Base-by-base conservation (phyloP, 1,284 basidiomycete genomes). In the Sporisorium iseilematis-ciliati region DNA sequence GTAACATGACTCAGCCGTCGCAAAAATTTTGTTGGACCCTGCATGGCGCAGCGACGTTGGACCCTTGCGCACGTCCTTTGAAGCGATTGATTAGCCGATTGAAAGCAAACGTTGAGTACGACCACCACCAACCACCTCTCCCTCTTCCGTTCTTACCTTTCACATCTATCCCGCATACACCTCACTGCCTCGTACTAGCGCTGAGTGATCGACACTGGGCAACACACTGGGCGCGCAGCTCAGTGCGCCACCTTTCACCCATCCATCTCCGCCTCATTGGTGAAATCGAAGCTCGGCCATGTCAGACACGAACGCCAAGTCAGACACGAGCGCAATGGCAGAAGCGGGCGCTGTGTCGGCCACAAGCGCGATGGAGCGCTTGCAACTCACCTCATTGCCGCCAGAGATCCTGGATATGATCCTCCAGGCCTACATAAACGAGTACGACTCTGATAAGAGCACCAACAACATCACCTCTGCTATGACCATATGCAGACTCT, bases 391-490 rank as follows among this genome's bases (percentile, higher is more conserved):
- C 16, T 49, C 49, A 2, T 26, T 73, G 23, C 70, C 70, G 1
- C 45, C 54, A 3, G 70, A 73, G 41, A 58, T 73, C 31, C 57
- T 73, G 6, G 53, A 73, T 21, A 61, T 57, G 21, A 73, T 73
- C 40, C 57, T 65, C 4, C 38, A 58, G 4, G 10, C 57, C 3
- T 67, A 65, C 56, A 46, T 66, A 7, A 43, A 43, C 21, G 57
- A 57, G 26, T 46, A 56, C 21, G 26, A 40, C 12, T 11, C 41
- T 14, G 8, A 11, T 29, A 7, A 14, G 5, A 12, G 20, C 7
- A 4, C 26, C 26, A 62, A 53, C 43, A 64, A 65, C 51, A 38
- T 58, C 50, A 33, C 45, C 29, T 57, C 61, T 0, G 61, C 61
- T 4, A 54, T 73, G 7, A 25, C 49, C 25, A 65, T 65, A 0